Percentiles rank a stretch among this genome's conserved stretches.
These are phyloP conservation scores for Hyaloperonospora arabidopsidis DNA, from an alignment of 352 stramenopile species.

Conservation along the genomic window DNA sequence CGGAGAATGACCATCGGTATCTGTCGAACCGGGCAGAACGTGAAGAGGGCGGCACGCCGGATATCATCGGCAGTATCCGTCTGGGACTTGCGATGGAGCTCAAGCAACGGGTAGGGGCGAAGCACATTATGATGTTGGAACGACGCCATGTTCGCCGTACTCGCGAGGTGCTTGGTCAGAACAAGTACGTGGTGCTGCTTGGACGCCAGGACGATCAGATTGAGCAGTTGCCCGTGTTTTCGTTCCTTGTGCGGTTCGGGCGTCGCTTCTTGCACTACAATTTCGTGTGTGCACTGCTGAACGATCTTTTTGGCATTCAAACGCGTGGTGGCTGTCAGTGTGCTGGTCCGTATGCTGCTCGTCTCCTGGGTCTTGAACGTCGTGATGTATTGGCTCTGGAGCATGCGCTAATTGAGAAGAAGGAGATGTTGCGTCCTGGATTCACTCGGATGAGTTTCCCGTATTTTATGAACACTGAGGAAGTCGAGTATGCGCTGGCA, in stretches of 20 bases:
- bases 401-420: slow-evolving; percentile 83
- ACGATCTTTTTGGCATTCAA: slow-evolving; percentile 97
- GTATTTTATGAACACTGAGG: slow-evolving; percentile 72
- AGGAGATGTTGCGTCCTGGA: slow-evolving; percentile 91
- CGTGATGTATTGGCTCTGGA: slow-evolving; percentile 67
- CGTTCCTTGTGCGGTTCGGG: slow-evolving; percentile 88
- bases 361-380: slow-evolving; percentile 86
- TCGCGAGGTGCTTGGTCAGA: slow-evolving; percentile 32
- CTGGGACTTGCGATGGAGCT: slow-evolving; percentile 89
- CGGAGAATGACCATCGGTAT: slow-evolving; percentile 58
- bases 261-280: slow-evolving; percentile 96
- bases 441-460: slow-evolving; percentile 92
- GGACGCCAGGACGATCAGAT: slow-evolving; percentile 40
- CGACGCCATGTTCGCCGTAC: slow-evolving; percentile 33
- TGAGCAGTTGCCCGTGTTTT: slow-evolving; percentile 89
- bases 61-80: slow-evolving; percentile 91
- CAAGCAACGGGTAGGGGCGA: slow-evolving; percentile 67
- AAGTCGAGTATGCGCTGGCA: slow-evolving; percentile 90
- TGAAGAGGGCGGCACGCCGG: slow-evolving; percentile 95
- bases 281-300: slow-evolving; percentile 95
- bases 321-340: slow-evolving; percentile 60
- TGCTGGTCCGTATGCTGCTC: slow-evolving; percentile 93
- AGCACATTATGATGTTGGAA: slow-evolving; percentile 55
- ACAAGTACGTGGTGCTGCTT: slow-evolving; percentile 82
- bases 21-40: slow-evolving; percentile 74